A percentile compares a stretch with the other conserved stretches of the same genome.
Conservation (phyloP, 108 stramenopile species). For the Conticribra weissflogii region DNA sequence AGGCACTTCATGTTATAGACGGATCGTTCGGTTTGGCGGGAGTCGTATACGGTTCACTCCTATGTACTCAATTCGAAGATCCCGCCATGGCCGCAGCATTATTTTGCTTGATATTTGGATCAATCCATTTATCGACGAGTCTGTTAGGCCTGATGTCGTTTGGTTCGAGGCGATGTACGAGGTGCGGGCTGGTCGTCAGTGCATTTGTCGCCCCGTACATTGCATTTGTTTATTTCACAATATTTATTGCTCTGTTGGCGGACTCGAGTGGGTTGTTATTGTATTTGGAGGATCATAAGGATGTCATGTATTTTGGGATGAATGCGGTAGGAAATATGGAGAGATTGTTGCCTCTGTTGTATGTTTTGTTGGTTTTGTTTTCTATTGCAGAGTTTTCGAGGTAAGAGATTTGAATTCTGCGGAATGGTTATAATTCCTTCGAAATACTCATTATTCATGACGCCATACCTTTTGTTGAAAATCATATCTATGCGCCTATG, state of each 20-base stretch:
- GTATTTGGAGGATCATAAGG: constrained; percentile 40
- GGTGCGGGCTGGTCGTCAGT: constrained; percentile 27
- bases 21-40: constrained; percentile 11
- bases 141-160: constrained; percentile 27
- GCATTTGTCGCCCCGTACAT: constrained; percentile 24
- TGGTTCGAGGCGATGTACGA: constrained; percentile 2
- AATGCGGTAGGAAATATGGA: constrained; percentile 29
- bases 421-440: not conserved
- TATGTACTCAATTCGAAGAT: constrained; percentile 26
- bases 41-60: constrained; percentile 34
- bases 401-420: constrained; percentile 18
- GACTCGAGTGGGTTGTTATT: constrained; percentile 25
- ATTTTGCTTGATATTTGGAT: constrained; percentile 37
- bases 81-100: constrained; percentile 40
- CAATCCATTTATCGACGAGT: constrained; percentile 16
- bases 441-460: not conserved
- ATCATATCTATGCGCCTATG: not conserved
- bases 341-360: constrained; percentile 23
- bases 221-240: constrained; percentile 26
- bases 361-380: constrained; percentile 15
- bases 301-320: constrained; percentile 34
- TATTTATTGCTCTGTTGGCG: constrained; percentile 26
- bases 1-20: constrained; percentile 33
- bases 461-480: not conserved
- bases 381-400: constrained; percentile 12